Base-by-base conservation (phyloP, 2,329 filamentous ascomycete species). In the Hypoxylon sp. region DNA sequence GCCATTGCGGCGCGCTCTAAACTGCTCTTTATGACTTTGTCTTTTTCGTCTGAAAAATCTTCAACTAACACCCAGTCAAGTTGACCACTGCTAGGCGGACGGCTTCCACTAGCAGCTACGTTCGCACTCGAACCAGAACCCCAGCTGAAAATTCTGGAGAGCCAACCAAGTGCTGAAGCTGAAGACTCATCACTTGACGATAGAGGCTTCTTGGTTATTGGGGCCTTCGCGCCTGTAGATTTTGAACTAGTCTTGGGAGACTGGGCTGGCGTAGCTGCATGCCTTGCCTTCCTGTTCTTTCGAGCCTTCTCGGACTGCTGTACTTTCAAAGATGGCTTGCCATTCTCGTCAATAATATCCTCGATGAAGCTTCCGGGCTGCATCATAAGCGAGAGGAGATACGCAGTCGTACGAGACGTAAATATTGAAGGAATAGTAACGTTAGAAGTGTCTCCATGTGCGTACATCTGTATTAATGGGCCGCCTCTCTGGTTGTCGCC, bases 381-480 rank as follows among this genome's bases (percentile, higher is more conserved):
- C 62, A 96, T 90, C 65, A 98, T 84, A 6, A 94, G 94, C 1
- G 94, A 97, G 14, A 99, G 85, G 12, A 99, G 84, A 77, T 97
- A 95, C 0, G 96, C 96, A 0, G 95, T 98, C 0, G 94, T 98
- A 72, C 96, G 89, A 0, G 95, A 96, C 0, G 96, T 98, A 79
- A 99, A 99, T 8, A 98, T 85, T 0, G 96, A 93, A 1, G 96
- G 94, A 57, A 99, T 97, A 0, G 93, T 93, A 70, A 98, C 88
- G 74, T 97, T 97, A 32, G 94, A 96, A 2, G 95, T 97, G 76
- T 98, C 94, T 37, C 95, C 96, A 74, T 92, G 89, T n/a, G 96
- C 96, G 78, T 97, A 98, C 96, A 99, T 99, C 73, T 96, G 96
- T 53, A 98, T 92, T 66, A 99, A 82, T 34, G 91, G 91, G 3